Percentiles rank a stretch among this genome's conserved stretches.
Conservation (phyloP, 2,329 filamentous ascomycete genomes). For the Aspergillus niger region DNA sequence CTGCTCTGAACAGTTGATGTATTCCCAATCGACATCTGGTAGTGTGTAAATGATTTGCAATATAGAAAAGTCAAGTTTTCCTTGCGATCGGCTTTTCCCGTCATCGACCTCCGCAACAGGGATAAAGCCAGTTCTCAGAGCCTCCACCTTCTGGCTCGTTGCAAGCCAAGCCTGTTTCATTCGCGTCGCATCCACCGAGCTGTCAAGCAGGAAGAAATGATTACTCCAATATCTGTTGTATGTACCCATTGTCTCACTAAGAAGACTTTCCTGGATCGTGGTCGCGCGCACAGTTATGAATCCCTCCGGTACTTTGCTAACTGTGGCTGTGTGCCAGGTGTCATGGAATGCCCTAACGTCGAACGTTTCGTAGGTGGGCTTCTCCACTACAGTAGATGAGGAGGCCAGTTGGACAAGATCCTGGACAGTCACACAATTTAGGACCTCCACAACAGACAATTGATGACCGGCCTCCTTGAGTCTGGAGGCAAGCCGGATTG, state of each 20-base stretch:
- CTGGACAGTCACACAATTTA: slow-evolving; percentile 31
- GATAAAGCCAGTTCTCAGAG: slow-evolving; percentile 41
- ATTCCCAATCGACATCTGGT: slow-evolving; percentile 30
- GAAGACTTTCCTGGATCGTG: slow-evolving; percentile 42
- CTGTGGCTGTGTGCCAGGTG: slow-evolving; percentile 22
- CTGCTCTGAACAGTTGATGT: slow-evolving; percentile 16
- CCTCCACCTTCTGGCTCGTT: slow-evolving; percentile 34
- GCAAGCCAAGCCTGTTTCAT: slow-evolving; percentile 38
- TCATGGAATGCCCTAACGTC: slow-evolving; percentile 27
- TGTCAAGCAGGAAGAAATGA: slow-evolving; percentile 37
- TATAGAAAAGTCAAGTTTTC: slow-evolving; percentile 23
- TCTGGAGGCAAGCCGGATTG: slow-evolving; percentile 30
- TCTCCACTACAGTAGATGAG: background rate
- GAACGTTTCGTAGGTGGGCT: slow-evolving; percentile 8
- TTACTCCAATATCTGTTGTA: slow-evolving; percentile 45
- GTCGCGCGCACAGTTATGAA: slow-evolving; percentile 33
- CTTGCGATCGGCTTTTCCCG: background rate
- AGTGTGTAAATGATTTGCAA: slow-evolving; percentile 33
- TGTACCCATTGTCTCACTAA: slow-evolving; percentile 44
- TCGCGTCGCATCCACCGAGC: slow-evolving; percentile 29
- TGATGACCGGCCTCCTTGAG: slow-evolving; percentile 28
- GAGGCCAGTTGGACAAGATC: slow-evolving; percentile 26
- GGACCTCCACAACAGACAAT: slow-evolving; percentile 33
- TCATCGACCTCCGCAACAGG: slow-evolving; percentile 30
- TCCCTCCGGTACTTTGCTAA: slow-evolving; percentile 19